Evolutionary conservation across 495 filamentous ascomycete genomes (phyloP).

Genomic region (Hypoxylon rickii): DNA sequence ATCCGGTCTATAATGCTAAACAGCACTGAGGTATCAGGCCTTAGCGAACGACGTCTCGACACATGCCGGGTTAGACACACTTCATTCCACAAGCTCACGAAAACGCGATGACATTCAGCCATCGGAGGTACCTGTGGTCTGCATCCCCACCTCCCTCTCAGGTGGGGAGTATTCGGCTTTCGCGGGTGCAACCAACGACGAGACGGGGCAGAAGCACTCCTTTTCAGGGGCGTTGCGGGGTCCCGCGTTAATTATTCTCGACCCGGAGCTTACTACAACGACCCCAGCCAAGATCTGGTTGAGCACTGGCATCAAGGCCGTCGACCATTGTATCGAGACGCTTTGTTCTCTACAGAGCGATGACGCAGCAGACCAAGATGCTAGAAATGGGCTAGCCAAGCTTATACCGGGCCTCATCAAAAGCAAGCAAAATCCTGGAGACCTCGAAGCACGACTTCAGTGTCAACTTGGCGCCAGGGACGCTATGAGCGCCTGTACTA

Average conservation of each 20-base stretch:
- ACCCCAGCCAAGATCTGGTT: slow-evolving; percentile 62
- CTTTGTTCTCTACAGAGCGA: slow-evolving; percentile 53
- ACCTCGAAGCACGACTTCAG: slow-evolving; percentile 51
- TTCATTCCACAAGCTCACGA: slow-evolving; percentile 41
- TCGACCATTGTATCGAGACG: slow-evolving; percentile 67
- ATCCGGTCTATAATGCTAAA: slow-evolving; percentile 5
- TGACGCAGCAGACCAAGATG: slow-evolving; percentile 47
- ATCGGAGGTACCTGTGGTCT: slow-evolving; percentile 57
- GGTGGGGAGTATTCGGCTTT: slow-evolving; percentile 63
- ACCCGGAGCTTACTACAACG: slow-evolving; percentile 55
- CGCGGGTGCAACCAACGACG: slow-evolving; percentile 60
- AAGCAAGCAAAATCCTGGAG: slow-evolving; percentile 48
- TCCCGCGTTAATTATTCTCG: slow-evolving; percentile 60
- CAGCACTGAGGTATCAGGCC: slow-evolving; percentile 17
- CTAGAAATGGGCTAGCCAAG: slow-evolving; percentile 48
- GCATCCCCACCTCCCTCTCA: slow-evolving; percentile 62
- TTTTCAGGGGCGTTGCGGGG: slow-evolving; percentile 51
- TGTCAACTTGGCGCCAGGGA: slow-evolving; percentile 61
- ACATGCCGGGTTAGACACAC: slow-evolving; percentile 46
- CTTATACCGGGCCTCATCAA: slow-evolving; percentile 58
- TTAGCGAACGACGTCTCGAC: slow-evolving; percentile 50
- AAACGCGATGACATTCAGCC: slow-evolving; percentile 43
- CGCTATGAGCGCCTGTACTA: slow-evolving; percentile 57
- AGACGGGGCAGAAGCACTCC: slow-evolving; percentile 54
- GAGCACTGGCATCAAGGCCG: slow-evolving; percentile 59